phyloP scores from a whole-genome alignment of 176 grass and related monocot species.

The Carex kokanica region DNA sequence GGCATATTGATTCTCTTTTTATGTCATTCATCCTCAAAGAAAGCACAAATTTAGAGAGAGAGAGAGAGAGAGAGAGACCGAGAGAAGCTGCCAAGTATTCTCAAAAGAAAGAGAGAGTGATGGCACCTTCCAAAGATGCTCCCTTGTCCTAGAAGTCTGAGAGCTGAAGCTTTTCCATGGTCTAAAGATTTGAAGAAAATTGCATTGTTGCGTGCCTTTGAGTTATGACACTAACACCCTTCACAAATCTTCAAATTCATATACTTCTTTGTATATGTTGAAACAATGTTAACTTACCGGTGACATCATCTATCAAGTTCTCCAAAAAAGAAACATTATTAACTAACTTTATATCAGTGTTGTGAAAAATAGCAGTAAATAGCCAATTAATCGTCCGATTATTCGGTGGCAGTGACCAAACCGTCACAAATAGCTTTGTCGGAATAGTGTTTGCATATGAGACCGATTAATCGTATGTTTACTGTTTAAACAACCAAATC shows the following conservation, averaged over 20 bases:
- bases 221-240: not conserved
- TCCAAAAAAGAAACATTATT: too few species aligned
- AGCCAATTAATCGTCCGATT: too few species aligned
- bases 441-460: too few species aligned
- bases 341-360: too few species aligned
- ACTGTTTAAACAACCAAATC: too few species aligned
- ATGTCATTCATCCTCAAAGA: conserved; percentile 32
- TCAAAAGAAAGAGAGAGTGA: conserved; percentile 20
- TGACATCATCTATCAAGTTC: too few species aligned
- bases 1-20: conserved; percentile 28
- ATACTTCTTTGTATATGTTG: not conserved
- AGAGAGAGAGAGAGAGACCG: not conserved
- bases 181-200: conserved; percentile 25
- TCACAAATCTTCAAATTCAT: conserved; percentile 1
- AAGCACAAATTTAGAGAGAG: not conserved
- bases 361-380: too few species aligned
- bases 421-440: too few species aligned
- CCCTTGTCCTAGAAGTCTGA: conserved; percentile 41
- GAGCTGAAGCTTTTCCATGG: conserved; percentile 2
- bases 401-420: too few species aligned
- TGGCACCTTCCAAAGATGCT: conserved; percentile 62
- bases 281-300: not conserved
- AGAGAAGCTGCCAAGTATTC: conserved; percentile 19
- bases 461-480: too few species aligned
- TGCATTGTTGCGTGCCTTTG: not conserved